Conservation (phyloP, 306 rosid genomes). For the Quercus berberidifolia region DNA sequence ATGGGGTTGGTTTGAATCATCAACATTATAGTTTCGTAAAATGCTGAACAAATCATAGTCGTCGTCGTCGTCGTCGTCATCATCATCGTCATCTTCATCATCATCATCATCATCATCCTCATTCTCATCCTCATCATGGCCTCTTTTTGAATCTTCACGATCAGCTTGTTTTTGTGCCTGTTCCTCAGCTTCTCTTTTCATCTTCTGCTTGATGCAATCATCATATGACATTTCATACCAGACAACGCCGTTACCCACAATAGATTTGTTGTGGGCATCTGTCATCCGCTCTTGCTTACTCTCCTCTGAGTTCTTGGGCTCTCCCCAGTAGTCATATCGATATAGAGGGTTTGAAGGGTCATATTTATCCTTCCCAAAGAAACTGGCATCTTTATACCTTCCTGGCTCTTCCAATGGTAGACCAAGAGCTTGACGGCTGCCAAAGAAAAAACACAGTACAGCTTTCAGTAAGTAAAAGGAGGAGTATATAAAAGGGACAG, state of each 20-base stretch:
- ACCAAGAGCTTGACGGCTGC: conserved; percentile 80
- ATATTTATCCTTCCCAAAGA: conserved; percentile 67
- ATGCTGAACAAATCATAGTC: conserved; percentile 66
- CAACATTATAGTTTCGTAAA: conserved; percentile 27
- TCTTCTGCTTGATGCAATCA: conserved; percentile 52
- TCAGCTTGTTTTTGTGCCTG: conserved; percentile 17
- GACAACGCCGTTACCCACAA: conserved; percentile 66
- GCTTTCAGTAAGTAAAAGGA: not conserved
- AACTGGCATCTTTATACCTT: conserved; percentile 71
- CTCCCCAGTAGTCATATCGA: conserved; percentile 95
- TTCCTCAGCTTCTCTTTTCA: conserved; percentile 51
- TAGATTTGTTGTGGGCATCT: conserved; percentile 79
- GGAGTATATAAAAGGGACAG: not conserved
- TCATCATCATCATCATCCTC: conserved; percentile 21
- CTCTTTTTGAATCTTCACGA: conserved; percentile 18
- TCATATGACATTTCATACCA: conserved; percentile 83
- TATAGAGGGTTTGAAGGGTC: conserved; percentile 81
- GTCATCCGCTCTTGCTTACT: conserved; percentile 71
- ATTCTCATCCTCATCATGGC: conserved; percentile 21
- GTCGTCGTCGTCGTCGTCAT: conserved; percentile 16
- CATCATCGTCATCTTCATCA: conserved; percentile 24
- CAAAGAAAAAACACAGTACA: not conserved
- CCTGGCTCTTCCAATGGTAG: conserved; percentile 96
- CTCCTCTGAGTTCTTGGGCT: conserved; percentile 93
- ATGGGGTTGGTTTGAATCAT: conserved; percentile 51